phyloP scores from a whole-genome alignment of 352 stramenopile genomes.

The Globisporangium parvum region DNA sequence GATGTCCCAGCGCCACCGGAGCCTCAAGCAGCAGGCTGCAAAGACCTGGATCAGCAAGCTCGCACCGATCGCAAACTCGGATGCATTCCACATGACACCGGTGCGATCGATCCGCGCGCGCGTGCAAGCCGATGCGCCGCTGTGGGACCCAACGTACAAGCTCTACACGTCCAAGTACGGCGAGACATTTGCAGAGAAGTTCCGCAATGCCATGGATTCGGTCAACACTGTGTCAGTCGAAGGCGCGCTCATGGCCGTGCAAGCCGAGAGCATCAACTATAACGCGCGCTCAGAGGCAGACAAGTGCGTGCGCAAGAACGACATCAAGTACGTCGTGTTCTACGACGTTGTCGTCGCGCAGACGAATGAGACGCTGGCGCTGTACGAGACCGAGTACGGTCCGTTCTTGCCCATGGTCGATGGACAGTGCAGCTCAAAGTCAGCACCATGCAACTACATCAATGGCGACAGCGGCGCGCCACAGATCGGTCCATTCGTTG shows the following conservation, averaged over 20 bases:
- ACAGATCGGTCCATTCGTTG: no score
- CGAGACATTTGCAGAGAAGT: slow-evolving; percentile 14
- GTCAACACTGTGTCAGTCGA: slow-evolving; percentile 40
- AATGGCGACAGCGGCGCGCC: no score
- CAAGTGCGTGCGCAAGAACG: no score
- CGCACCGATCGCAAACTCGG: slow-evolving; percentile 26
- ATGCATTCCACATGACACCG: slow-evolving; percentile 47
- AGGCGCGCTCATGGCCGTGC: slow-evolving; percentile 41
- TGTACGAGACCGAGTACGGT: no score
- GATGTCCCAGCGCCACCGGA: neutral
- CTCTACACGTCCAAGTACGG: slow-evolving; percentile 8
- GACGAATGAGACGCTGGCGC: no score
- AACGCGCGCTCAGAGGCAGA: slow-evolving; percentile 24
- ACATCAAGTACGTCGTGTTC: no score
- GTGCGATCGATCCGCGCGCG: slow-evolving; percentile 54
- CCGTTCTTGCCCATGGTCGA: no score
- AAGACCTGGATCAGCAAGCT: slow-evolving; percentile 18
- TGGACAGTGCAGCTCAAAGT: no score
- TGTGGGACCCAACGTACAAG: slow-evolving; percentile 36
- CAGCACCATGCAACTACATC: no score
- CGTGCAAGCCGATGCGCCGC: slow-evolving; percentile 49
- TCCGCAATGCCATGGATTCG: slow-evolving; percentile 29
- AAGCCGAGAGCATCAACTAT: slow-evolving; percentile 48
- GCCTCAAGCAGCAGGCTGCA: neutral
- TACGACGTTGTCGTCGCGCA: no score